These are phyloP conservation scores for Scutellaria baicalensis DNA, from an alignment of 257 asterid species.

Conservation along the genomic window DNA sequence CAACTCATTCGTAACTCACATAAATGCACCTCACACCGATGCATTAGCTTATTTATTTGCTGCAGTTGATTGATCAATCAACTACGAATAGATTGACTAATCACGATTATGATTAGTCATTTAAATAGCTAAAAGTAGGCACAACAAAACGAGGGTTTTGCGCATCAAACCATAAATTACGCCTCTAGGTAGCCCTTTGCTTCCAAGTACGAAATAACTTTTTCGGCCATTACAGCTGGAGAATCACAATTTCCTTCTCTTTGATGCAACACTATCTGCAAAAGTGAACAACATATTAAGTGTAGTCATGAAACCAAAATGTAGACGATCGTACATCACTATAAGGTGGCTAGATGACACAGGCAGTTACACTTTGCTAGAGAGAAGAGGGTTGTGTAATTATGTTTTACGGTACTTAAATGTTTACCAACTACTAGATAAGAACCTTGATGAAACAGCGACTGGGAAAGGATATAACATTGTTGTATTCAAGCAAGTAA, in stretches of 20 bases:
- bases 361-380: too few species aligned
- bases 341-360: not conserved
- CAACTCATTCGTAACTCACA: not conserved
- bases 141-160: slow-evolving; percentile 3
- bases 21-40: not conserved
- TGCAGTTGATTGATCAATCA: slow-evolving; percentile 40
- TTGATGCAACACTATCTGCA: slow-evolving; percentile 72
- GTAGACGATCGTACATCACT: not conserved
- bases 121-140: not conserved
- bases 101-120: not conserved
- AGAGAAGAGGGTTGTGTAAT: too few species aligned
- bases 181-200: slow-evolving; percentile 64
- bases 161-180: slow-evolving; percentile 20
- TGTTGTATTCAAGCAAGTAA: not conserved
- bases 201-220: slow-evolving; percentile 61
- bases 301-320: not conserved
- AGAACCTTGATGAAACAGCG: not conserved
- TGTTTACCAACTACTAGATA: not conserved
- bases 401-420: too few species aligned
- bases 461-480: not conserved
- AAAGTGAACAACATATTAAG: slow-evolving; percentile 6
- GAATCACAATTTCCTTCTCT: slow-evolving; percentile 50
- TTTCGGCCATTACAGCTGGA: slow-evolving; percentile 68
- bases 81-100: slow-evolving; percentile 13
- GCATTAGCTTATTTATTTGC: slow-evolving; percentile 18